Base-by-base conservation (phyloP, 768 basidiomycete genomes). In the Suillus spraguei region DNA sequence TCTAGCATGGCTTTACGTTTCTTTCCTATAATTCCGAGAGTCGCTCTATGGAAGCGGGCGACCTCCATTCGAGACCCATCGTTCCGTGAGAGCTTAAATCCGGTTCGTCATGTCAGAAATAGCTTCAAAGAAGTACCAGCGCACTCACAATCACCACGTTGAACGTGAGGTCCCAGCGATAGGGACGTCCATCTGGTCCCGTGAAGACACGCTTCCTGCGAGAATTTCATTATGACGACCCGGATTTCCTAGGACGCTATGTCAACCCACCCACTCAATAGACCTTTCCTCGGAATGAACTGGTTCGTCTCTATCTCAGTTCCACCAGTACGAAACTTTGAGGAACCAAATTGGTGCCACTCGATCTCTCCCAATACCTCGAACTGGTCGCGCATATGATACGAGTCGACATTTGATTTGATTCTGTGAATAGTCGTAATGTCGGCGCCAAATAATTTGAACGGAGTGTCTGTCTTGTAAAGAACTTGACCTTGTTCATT, bases 301-400 rank as follows among this genome's bases (percentile, higher is more conserved):
- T 66, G 63, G 22, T 65, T 67, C 3, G 75, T 70, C 22, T 67
- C 60, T 49, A 76, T 63, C 16, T 71, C 72, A 14, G 64, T 55
- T 38, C 71, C 76, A 4, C 70, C 64, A 38, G 75, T 73, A 5
- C 67, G 70, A 38, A 82, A 66, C 38, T 65, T 71, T 7, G 76
- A 72, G 0, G 77, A 71, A 20, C 68, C 66, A 10, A 79, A 38
- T 2, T 66, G 1, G 24, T 68, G 73, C 73, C 77, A 79, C 11
- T 79, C 71, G 0, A 81, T 78, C 59, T 72, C 64, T 11, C 72
- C 80, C 4, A 80, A 66, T 3, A 58, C 61, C 0, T 68, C 72
- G 60, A 77, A 76, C 2, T 71, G 70, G 62, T 76, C 75, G 11
- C 33, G 68, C 69, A 73, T 70, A 47, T 73, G 71, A 59, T 39